Conservation (phyloP, 495 filamentous ascomycete species). For the Ramalina peruviana region DNA sequence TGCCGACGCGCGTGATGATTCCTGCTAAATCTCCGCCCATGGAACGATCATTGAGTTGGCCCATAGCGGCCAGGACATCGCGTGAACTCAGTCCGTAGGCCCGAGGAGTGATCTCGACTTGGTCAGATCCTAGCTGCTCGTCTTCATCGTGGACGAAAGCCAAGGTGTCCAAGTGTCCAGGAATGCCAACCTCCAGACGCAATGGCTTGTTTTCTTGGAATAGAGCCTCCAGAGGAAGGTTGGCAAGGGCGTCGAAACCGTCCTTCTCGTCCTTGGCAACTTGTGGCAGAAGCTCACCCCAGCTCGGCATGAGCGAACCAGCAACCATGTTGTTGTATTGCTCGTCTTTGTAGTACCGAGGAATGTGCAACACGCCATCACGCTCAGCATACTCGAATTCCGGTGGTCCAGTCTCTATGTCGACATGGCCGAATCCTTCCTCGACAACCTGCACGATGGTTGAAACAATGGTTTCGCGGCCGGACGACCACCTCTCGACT, state of each 20-base stretch:
- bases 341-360: slow-evolving; percentile 11
- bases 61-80: slow-evolving; percentile 26
- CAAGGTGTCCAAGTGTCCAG: slow-evolving; percentile 8
- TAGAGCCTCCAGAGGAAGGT: neutral
- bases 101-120: slow-evolving; percentile 8
- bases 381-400: slow-evolving; percentile 22
- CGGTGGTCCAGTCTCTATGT: neutral
- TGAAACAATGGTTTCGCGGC: no score
- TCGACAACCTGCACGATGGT: slow-evolving; percentile 13
- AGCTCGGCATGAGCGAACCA: no score
- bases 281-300: no score
- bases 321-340: neutral
- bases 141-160: slow-evolving; percentile 4
- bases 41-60: slow-evolving; percentile 21
- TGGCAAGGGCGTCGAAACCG: no score
- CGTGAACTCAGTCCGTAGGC: slow-evolving; percentile 17
- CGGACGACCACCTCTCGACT: neutral
- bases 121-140: slow-evolving; percentile 7
- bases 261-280: no score
- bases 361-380: slow-evolving; percentile 18
- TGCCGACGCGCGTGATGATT: slow-evolving; percentile 36
- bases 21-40: slow-evolving; percentile 43
- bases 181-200: neutral
- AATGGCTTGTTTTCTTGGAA: slow-evolving; percentile 2
- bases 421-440: slow-evolving; percentile 2